Conservation (phyloP, 2,329 filamentous ascomycete genomes). For the Talaromyces albobiverticillius region DNA sequence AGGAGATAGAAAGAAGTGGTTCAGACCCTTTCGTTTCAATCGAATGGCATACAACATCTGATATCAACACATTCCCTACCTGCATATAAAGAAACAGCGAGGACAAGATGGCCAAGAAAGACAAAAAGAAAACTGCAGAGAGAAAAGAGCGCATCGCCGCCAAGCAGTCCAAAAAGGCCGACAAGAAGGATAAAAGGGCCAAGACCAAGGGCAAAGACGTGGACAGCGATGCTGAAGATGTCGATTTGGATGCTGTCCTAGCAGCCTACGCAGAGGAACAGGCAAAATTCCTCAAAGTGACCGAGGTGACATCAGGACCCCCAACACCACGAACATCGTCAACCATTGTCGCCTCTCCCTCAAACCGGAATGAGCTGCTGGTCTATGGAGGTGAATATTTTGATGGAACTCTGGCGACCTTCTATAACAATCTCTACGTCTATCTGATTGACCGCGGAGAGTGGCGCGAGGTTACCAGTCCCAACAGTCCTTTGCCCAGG, state of each 20-base stretch:
- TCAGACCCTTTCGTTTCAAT: too few species aligned
- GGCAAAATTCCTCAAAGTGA: constrained; percentile 90
- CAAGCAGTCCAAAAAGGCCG: constrained; percentile 85
- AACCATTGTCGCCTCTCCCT: constrained; percentile 78
- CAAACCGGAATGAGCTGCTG: constrained; percentile 82
- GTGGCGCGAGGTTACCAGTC: constrained; percentile 86
- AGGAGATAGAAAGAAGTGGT: too few species aligned
- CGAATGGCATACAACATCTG: too few species aligned
- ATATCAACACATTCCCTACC: too few species aligned
- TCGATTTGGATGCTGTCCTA: constrained; percentile 88
- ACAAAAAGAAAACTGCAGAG: constrained; percentile 57
- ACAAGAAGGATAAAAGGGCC: constrained; percentile 72
- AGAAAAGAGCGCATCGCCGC: constrained; percentile 56
- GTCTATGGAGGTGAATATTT: constrained; percentile 95
- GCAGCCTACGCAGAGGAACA: constrained; percentile 91
- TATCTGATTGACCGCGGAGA: constrained; percentile 79
- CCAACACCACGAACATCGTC: constrained; percentile 77
- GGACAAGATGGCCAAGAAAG: constrained; percentile 47
- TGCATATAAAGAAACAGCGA: not conserved
- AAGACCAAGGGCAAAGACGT: constrained; percentile 66
- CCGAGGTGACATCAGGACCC: constrained; percentile 70
- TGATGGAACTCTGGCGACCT: constrained; percentile 78
- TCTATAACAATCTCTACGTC: constrained; percentile 65
- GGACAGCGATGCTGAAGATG: constrained; percentile 86
- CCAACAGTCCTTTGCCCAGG: constrained; percentile 85